Percentiles rank a stretch among this genome's conserved stretches.
These are phyloP conservation scores for Plantago ovata DNA, from an alignment of 257 asterid genomes.

Conservation along the genomic window DNA sequence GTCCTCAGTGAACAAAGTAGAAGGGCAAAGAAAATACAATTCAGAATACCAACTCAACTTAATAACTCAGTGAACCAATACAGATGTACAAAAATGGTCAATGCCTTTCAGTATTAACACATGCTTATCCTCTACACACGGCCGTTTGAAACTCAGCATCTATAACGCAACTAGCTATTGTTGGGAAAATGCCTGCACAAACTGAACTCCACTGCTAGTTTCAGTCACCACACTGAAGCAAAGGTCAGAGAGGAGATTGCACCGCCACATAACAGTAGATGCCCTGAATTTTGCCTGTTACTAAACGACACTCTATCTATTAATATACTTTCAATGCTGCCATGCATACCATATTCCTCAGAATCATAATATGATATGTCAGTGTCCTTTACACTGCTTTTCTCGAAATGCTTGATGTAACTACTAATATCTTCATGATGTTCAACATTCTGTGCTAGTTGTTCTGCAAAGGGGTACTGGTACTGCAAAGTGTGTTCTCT, in stretches of 20 bases:
- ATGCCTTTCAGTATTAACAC: too few species aligned
- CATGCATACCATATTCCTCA: slow-evolving; percentile 34
- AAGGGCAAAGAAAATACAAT: too few species aligned
- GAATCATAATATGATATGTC: slow-evolving; percentile 38
- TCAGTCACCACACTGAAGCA: slow-evolving; percentile 26
- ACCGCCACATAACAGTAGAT: slow-evolving; percentile 58
- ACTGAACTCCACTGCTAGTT: too few species aligned
- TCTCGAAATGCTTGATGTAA: slow-evolving; percentile 56
- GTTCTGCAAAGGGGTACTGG: slow-evolving; percentile 44
- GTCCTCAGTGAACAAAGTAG: too few species aligned
- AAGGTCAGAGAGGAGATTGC: slow-evolving; percentile 45
- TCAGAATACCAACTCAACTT: not conserved
- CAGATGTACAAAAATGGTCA: not conserved
- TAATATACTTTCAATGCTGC: slow-evolving; percentile 35
- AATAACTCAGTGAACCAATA: not conserved
- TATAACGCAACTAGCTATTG: not conserved
- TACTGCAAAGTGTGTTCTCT: slow-evolving; percentile 23
- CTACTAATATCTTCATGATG: slow-evolving; percentile 42
- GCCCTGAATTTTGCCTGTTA: slow-evolving; percentile 56
- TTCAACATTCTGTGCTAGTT: slow-evolving; percentile 20
- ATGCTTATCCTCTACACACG: too few species aligned
- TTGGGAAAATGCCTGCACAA: too few species aligned
- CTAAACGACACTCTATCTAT: slow-evolving; percentile 48
- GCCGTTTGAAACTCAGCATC: too few species aligned
- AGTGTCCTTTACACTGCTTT: slow-evolving; percentile 23